A percentile compares a stretch with the other conserved stretches of the same genome.
Conservation (phyloP, 2,329 filamentous ascomycete species). For the Fonsecaea pugnacius region DNA sequence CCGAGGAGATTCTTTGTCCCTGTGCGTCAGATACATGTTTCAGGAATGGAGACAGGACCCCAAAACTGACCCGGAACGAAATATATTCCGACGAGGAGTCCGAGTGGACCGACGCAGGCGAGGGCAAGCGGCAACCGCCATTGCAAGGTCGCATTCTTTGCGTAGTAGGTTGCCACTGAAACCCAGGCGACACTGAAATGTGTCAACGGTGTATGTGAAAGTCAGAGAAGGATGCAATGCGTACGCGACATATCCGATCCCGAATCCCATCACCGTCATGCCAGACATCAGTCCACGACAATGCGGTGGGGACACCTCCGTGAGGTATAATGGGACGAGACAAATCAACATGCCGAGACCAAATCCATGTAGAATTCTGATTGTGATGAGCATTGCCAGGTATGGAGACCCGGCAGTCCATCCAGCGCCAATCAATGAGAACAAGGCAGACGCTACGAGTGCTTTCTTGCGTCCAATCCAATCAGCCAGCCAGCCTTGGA, state of each 20-base stretch:
- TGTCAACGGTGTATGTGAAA: not conserved
- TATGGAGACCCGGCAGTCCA: slow-evolving; percentile 22
- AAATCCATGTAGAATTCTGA: slow-evolving; percentile 20
- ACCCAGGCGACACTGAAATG: slow-evolving; percentile 22
- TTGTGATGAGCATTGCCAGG: slow-evolving; percentile 25
- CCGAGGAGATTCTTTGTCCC: slow-evolving; percentile 19
- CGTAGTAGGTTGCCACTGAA: slow-evolving; percentile 24
- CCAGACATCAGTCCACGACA: slow-evolving; percentile 24
- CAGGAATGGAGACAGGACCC: not conserved
- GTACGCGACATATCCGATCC: slow-evolving; percentile 24
- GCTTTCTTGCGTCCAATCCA: slow-evolving; percentile 21
- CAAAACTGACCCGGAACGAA: slow-evolving; percentile 22
- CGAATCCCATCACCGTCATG: slow-evolving; percentile 26
- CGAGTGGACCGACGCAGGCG: slow-evolving; percentile 19
- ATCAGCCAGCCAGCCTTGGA: slow-evolving; percentile 17
- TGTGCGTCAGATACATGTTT: not conserved
- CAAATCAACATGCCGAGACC: slow-evolving; percentile 24
- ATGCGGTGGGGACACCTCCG: slow-evolving; percentile 20
- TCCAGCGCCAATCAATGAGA: slow-evolving; percentile 14
- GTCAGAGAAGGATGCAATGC: not conserved
- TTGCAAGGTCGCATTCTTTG: slow-evolving; percentile 17
- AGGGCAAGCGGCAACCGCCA: slow-evolving; percentile 30
- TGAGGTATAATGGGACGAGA: slow-evolving; percentile 23
- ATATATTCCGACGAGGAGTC: slow-evolving; percentile 15
- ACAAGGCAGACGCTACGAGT: slow-evolving; percentile 10